Conservation (phyloP, 2,329 filamentous ascomycete species). For the Trichoderma semiorbis region DNA sequence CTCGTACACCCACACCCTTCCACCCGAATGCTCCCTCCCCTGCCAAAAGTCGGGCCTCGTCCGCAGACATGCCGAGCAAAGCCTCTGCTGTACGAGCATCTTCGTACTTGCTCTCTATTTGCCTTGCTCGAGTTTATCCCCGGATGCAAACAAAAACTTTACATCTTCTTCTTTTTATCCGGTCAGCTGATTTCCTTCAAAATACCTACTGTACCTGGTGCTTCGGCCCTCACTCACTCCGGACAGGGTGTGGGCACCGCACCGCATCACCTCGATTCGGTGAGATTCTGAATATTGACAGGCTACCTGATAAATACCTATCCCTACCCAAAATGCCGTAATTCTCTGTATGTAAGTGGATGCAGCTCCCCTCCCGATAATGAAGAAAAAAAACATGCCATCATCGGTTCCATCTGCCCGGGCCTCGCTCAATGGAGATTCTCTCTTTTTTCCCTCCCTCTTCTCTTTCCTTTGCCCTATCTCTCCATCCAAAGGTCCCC, state of each 20-base stretch:
- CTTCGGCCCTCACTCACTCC: not conserved
- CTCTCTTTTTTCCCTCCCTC: not conserved
- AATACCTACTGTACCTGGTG: no score
- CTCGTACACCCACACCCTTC: not conserved
- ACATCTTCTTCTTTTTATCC: not conserved
- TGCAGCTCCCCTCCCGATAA: not conserved
- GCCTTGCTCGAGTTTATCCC: not conserved
- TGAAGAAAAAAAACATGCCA: not conserved
- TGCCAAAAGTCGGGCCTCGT: not conserved
- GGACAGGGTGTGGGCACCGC: not conserved
- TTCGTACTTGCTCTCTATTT: not conserved
- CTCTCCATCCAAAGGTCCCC: not conserved
- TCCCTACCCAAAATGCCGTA: not conserved
- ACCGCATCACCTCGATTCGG: not conserved
- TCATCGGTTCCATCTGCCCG: not conserved
- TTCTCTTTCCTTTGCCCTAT: not conserved
- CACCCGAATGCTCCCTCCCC: not conserved
- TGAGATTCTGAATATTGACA: not conserved
- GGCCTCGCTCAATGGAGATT: not conserved
- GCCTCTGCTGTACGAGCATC: not conserved
- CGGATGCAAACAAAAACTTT: not conserved
- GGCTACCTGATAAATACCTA: not conserved
- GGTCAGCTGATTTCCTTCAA: slow-evolving; percentile 5
- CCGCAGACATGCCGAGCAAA: not conserved
- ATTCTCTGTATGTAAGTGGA: not conserved